Evolutionary conservation across 2,329 filamentous ascomycete genomes (phyloP).

Genomic region (Cercospora canescens): DNA sequence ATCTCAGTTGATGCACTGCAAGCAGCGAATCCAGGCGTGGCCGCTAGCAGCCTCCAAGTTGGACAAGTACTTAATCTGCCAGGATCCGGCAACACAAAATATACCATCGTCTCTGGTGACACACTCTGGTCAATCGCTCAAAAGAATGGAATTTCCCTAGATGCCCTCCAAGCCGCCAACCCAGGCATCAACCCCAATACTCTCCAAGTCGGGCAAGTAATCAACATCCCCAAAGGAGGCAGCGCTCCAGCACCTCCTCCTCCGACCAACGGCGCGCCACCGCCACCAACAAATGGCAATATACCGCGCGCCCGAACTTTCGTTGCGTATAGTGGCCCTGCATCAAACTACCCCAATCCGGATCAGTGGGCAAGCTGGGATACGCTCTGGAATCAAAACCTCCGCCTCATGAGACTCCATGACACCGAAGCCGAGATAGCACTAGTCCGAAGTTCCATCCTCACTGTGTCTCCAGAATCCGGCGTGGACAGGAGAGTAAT

Average conservation of each 20-base stretch:
- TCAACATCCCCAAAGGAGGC: constrained; percentile 1
- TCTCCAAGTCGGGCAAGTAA: constrained; percentile 4
- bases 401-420: constrained; percentile 2
- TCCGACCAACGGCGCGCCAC: background rate
- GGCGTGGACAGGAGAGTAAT: constrained; percentile 5
- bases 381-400: constrained; percentile 9
- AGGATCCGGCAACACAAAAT: background rate
- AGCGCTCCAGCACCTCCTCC: background rate
- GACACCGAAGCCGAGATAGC: constrained; percentile 1
- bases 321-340: constrained; percentile 1
- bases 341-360: constrained; percentile 5
- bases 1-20: constrained; percentile 5
- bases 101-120: constrained; percentile 10
- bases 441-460: background rate
- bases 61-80: constrained; percentile 13
- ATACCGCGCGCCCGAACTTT: background rate
- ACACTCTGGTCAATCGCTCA: constrained; percentile 8
- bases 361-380: constrained; percentile 7
- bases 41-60: background rate
- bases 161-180: constrained; percentile 6
- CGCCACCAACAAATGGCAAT: background rate
- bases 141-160: background rate
- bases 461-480: constrained; percentile 3
- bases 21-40: constrained; percentile 6
- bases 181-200: constrained; percentile 7